phyloP scores from a whole-genome alignment of 2,329 filamentous ascomycete genomes.

The Calonectria montana region DNA sequence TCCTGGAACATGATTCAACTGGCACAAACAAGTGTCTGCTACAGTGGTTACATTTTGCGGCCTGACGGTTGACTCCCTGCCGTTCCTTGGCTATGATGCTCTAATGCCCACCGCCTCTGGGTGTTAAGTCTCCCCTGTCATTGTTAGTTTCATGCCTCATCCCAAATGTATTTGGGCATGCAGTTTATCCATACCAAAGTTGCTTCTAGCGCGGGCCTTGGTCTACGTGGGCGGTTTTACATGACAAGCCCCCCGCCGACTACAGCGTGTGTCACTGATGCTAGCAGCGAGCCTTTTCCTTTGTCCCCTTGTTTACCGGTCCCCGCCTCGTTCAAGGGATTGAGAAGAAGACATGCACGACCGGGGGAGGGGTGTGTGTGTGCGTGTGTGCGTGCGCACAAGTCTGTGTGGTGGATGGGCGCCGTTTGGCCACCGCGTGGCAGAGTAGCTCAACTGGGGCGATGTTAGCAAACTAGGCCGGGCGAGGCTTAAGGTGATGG shows the following conservation, averaged over 20 bases:
- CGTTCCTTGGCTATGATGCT: neutral
- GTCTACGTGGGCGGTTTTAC: neutral
- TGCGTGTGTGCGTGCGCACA: neutral
- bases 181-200: slow-evolving; percentile 1
- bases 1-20: slow-evolving; percentile 3
- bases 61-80: neutral
- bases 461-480: neutral
- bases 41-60: neutral
- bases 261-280: neutral
- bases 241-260: slow-evolving; percentile 1
- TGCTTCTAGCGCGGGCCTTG: slow-evolving; percentile 2
- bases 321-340: neutral
- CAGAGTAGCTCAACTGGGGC: neutral
- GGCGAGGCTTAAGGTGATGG: slow-evolving; percentile 2
- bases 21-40: neutral
- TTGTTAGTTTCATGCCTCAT: neutral
- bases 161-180: neutral
- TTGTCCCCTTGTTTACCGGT: neutral
- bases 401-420: neutral
- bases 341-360: neutral
- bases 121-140: neutral
- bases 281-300: neutral
- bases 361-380: neutral
- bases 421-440: slow-evolving; percentile 8
- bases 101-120: slow-evolving; percentile 1